phyloP scores from a whole-genome alignment of 495 filamentous ascomycete genomes.

The Aspergillus haitiensis region DNA sequence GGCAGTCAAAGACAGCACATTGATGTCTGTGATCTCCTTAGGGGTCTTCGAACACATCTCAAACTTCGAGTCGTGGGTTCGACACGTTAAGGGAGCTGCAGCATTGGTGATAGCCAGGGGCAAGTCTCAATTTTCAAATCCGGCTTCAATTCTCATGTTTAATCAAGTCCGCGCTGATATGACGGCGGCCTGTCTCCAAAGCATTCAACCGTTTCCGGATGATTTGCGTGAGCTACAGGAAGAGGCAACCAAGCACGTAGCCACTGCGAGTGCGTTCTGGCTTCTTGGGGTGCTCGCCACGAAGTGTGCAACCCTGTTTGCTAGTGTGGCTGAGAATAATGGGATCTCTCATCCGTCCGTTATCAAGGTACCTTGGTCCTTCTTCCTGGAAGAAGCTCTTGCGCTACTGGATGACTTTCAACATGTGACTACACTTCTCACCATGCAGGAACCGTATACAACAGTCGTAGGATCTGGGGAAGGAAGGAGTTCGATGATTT shows the following conservation, averaged over 20 bases:
- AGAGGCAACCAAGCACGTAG: slow-evolving; percentile 27
- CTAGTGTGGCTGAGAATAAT: slow-evolving; percentile 8
- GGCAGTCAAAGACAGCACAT: slow-evolving; percentile 57
- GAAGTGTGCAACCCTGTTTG: slow-evolving; percentile 25
- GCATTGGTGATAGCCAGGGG: slow-evolving; percentile 52
- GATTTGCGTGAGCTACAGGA: slow-evolving; percentile 31
- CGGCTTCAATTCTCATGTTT: slow-evolving; percentile 52
- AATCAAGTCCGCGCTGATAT: slow-evolving; percentile 49
- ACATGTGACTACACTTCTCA: slow-evolving; percentile 14
- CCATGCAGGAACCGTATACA: slow-evolving; percentile 30
- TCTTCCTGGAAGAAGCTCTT: slow-evolving; percentile 25
- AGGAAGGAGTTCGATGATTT: slow-evolving; percentile 15
- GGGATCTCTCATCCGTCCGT: background rate
- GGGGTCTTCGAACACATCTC: slow-evolving; percentile 58
- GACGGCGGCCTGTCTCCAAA: slow-evolving; percentile 27
- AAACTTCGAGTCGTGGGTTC: slow-evolving; percentile 45
- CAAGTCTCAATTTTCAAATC: slow-evolving; percentile 47
- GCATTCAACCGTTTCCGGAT: slow-evolving; percentile 25
- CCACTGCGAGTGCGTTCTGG: slow-evolving; percentile 27
- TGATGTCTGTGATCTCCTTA: slow-evolving; percentile 60
- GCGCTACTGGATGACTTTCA: slow-evolving; percentile 24
- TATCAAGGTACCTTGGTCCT: slow-evolving; percentile 13
- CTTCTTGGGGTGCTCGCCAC: slow-evolving; percentile 24
- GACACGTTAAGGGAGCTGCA: slow-evolving; percentile 56
- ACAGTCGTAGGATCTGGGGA: background rate